phyloP scores from a whole-genome alignment of 2,329 filamentous ascomycete species.

The Colletotrichum endophyticum region DNA sequence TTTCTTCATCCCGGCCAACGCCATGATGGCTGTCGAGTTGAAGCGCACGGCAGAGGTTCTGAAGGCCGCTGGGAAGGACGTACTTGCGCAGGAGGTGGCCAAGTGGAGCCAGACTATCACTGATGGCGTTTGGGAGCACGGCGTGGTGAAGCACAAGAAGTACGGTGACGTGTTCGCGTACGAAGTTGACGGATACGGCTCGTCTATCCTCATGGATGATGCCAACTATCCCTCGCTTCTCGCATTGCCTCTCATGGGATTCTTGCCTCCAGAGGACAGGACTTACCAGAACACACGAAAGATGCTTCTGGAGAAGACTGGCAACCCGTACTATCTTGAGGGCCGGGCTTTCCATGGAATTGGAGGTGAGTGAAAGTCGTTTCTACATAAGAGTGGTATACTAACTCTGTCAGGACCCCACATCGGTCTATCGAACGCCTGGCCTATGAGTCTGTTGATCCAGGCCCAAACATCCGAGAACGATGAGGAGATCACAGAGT shows the following conservation, averaged over 20 bases:
- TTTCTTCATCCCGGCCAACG: slow-evolving; percentile 94
- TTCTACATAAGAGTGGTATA: background rate
- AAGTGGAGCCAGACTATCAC: slow-evolving; percentile 67
- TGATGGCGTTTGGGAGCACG: slow-evolving; percentile 83
- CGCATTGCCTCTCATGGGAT: slow-evolving; percentile 79
- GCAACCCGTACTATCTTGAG: slow-evolving; percentile 88
- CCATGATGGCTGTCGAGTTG: slow-evolving; percentile 93
- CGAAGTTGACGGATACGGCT: slow-evolving; percentile 88
- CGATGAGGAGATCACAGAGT: slow-evolving; percentile 80
- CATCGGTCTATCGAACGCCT: slow-evolving; percentile 87
- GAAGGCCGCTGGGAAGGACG: slow-evolving; percentile 59
- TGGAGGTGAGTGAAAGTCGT: slow-evolving; percentile 65
- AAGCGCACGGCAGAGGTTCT: slow-evolving; percentile 75
- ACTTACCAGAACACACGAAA: slow-evolving; percentile 88
- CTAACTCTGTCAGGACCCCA: slow-evolving; percentile 51
- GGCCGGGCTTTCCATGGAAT: slow-evolving; percentile 85
- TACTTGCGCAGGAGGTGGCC: slow-evolving; percentile 61
- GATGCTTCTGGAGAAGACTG: slow-evolving; percentile 72
- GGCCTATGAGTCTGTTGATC: slow-evolving; percentile 94
- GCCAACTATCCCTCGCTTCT: slow-evolving; percentile 85
- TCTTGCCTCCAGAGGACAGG: slow-evolving; percentile 66
- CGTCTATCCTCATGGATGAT: slow-evolving; percentile 85
- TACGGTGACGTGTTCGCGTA: slow-evolving; percentile 85
- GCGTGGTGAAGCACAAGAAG: slow-evolving; percentile 75
- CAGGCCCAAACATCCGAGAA: slow-evolving; percentile 89